phyloP scores from a whole-genome alignment of 805 yeast species.

The Jamesozyma rosinii region DNA sequence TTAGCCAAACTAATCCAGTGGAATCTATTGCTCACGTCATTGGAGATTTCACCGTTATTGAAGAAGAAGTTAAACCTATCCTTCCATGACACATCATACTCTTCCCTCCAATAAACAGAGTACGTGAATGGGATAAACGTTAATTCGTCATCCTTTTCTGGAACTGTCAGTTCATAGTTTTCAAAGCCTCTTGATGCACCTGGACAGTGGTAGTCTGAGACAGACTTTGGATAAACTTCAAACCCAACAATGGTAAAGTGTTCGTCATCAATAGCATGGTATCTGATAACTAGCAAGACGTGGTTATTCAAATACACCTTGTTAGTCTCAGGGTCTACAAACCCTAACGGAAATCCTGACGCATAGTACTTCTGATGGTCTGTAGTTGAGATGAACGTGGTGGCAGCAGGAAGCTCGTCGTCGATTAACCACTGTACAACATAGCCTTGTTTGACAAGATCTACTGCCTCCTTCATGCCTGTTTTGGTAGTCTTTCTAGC shows the following conservation, averaged over 20 bases:
- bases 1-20: conserved; percentile 76
- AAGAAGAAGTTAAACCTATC: conserved; percentile 69
- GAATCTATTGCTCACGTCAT: conserved; percentile 39
- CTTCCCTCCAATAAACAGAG: conserved; percentile 84
- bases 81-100: conserved; percentile 51
- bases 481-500: conserved; percentile 47
- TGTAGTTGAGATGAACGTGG: conserved; percentile 58
- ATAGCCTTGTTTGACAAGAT: conserved; percentile 58
- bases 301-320: conserved; percentile 66
- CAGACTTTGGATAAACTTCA: conserved; percentile 82
- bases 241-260: conserved; percentile 69
- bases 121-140: conserved; percentile 65
- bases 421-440: conserved; percentile 79
- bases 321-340: conserved; percentile 41
- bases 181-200: conserved; percentile 56
- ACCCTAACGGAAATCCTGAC: conserved; percentile 81
- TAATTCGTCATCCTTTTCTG: conserved; percentile 29
- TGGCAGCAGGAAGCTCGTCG: conserved; percentile 72
- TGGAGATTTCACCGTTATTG: conserved; percentile 37
- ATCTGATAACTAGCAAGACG: conserved; percentile 69
- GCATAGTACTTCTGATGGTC: conserved; percentile 62
- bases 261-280: conserved; percentile 42
- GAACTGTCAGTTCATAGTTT: conserved; percentile 44
- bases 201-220: conserved; percentile 59
- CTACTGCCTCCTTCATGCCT: conserved; percentile 47